A percentile compares a stretch with the other conserved stretches of the same genome.
phyloP scores from a whole-genome alignment of 1,284 basidiomycete species.

The Earliella scabrosa region DNA sequence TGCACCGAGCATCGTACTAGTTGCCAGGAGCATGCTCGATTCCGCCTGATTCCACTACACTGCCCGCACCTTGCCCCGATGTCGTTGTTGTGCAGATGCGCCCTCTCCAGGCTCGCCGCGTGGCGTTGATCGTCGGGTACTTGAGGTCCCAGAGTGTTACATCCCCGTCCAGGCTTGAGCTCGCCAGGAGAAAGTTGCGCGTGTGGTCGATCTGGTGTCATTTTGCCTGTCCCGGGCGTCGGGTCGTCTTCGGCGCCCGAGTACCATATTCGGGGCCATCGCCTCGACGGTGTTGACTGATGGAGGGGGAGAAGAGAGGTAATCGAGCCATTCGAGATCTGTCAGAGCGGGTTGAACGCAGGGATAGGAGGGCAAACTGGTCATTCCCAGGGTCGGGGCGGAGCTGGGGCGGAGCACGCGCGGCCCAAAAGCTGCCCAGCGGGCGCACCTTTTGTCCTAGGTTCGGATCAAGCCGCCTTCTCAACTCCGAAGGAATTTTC shows the following conservation, averaged over 20 bases:
- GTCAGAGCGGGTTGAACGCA: too few species aligned
- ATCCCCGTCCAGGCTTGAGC: constrained; percentile 92
- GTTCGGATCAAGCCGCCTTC: too few species aligned
- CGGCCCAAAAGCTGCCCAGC: too few species aligned
- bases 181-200: constrained; percentile 90
- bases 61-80: constrained; percentile 97
- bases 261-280: constrained; percentile 91
- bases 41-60: constrained; percentile 94
- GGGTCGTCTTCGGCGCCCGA: constrained; percentile 86
- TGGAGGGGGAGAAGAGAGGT: constrained; percentile 65
- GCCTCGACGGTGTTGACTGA: constrained; percentile 93
- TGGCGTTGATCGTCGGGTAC: constrained; percentile 53
- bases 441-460: too few species aligned
- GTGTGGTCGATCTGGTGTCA: constrained; percentile 93
- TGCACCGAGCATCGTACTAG: constrained; percentile 81
- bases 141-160: constrained; percentile 98
- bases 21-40: constrained; percentile 91
- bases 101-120: constrained; percentile 54
- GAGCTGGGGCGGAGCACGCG: too few species aligned
- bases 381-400: too few species aligned
- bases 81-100: constrained; percentile 87
- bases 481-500: too few species aligned
- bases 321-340: constrained; percentile 99
- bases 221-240: constrained; percentile 86
- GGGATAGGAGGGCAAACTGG: too few species aligned